Percentiles rank a stretch among this genome's conserved stretches.
These are phyloP conservation scores for Nidula niveotomentosa DNA, from an alignment of 1,284 basidiomycete genomes.

Conservation along the genomic window DNA sequence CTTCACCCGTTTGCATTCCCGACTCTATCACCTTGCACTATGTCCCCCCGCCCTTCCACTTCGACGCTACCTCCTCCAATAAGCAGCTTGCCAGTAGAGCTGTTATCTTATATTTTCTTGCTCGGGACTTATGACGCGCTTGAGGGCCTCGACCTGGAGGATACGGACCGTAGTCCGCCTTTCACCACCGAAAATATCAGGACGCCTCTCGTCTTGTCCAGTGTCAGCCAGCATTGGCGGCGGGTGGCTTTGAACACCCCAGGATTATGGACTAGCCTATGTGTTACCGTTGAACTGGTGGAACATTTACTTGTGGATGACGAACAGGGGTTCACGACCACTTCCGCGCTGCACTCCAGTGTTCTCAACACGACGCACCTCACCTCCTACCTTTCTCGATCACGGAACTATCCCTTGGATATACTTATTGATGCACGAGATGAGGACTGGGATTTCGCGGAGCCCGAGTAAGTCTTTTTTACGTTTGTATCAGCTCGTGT, in stretches of 20 bases:
- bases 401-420: slow-evolving; percentile 45
- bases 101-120: slow-evolving; percentile 49
- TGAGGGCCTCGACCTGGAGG: slow-evolving; percentile 10
- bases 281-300: slow-evolving; percentile 41
- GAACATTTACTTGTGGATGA: slow-evolving; percentile 5
- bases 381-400: slow-evolving; percentile 37
- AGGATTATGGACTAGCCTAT: slow-evolving; percentile 52
- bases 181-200: slow-evolving; percentile 38
- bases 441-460: slow-evolving; percentile 48
- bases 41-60: neutral
- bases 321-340: slow-evolving; percentile 9
- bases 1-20: neutral
- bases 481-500: neutral
- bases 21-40: neutral
- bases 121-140: slow-evolving; percentile 31
- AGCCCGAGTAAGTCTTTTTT: slow-evolving; percentile 37
- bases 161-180: slow-evolving; percentile 23
- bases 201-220: slow-evolving; percentile 39
- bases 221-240: slow-evolving; percentile 52
- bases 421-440: slow-evolving; percentile 56
- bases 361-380: slow-evolving; percentile 31
- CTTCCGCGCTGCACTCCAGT: slow-evolving; percentile 3
- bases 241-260: slow-evolving; percentile 43
- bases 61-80: slow-evolving; percentile 23
- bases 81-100: slow-evolving; percentile 43